A percentile compares a stretch with the other conserved stretches of the same genome.
phyloP scores from a whole-genome alignment of 139 green algal genomes.

The Coccomyxa sp. region DNA sequence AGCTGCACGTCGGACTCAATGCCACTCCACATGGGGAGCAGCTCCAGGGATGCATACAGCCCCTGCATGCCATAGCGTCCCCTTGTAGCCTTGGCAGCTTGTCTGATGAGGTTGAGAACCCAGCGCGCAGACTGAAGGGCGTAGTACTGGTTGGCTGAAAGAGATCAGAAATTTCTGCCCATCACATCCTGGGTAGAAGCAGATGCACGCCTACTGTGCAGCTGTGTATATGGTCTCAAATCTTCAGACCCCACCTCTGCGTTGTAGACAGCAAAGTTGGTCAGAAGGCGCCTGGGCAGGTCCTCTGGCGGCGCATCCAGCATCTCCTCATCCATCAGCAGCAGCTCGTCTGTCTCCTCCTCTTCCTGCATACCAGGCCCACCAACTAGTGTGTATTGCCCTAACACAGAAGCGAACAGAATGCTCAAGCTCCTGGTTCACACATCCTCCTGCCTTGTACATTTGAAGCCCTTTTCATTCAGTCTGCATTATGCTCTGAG shows the following conservation, averaged over 20 bases:
- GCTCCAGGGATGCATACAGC: constrained; percentile 75
- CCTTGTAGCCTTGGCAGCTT: neutral
- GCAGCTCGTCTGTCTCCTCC: constrained; percentile 87
- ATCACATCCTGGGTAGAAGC: too few relatives aligned
- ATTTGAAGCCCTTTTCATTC: neutral
- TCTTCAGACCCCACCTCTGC: constrained; percentile 66
- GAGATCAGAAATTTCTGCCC: too few relatives aligned
- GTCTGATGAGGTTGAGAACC: neutral
- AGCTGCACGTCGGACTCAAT: constrained; percentile 82
- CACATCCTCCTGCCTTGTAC: neutral
- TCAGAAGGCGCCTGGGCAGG: constrained; percentile 68
- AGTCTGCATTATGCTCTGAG: neutral
- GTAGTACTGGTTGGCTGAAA: too few relatives aligned
- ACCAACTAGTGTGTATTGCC: neutral
- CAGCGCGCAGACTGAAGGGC: too few relatives aligned
- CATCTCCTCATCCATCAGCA: constrained; percentile 80
- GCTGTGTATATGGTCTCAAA: too few relatives aligned
- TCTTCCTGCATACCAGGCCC: constrained; percentile 19
- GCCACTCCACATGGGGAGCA: constrained; percentile 84
- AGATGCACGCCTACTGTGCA: too few relatives aligned
- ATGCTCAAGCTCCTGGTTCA: neutral
- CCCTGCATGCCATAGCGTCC: constrained; percentile 59
- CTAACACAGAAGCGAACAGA: neutral
- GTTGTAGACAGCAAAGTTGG: constrained; percentile 85
- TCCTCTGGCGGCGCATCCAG: constrained; percentile 58